phyloP scores from a whole-genome alignment of 345 rosid genomes.

The Hibiscus mutabilis region DNA sequence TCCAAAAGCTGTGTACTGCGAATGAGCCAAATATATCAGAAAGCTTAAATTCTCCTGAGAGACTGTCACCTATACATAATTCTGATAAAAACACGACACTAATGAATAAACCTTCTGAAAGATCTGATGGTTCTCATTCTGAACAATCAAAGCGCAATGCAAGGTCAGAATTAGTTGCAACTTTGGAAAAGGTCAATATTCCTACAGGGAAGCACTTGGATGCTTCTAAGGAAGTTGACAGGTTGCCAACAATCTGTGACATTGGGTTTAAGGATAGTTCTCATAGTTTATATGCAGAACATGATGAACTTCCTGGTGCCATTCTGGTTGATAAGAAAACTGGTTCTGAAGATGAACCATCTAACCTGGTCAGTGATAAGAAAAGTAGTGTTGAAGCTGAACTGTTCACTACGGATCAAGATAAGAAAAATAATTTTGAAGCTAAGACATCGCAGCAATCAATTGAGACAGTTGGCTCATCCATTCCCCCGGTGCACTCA shows the following conservation, averaged over 20 bases:
- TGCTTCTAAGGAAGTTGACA: slow-evolving; percentile 25
- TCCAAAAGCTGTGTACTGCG: slow-evolving; percentile 14
- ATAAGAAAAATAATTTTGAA: slow-evolving; percentile 21
- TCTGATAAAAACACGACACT: slow-evolving; percentile 6
- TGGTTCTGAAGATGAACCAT: slow-evolving; percentile 8
- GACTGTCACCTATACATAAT: slow-evolving; percentile 20
- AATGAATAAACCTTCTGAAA: slow-evolving; percentile 21
- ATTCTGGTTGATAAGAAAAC: slow-evolving; percentile 21
- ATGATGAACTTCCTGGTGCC: slow-evolving; percentile 19
- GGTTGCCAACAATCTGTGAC: slow-evolving; percentile 25
- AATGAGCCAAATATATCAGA: slow-evolving; percentile 23
- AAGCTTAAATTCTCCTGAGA: slow-evolving; percentile 20
- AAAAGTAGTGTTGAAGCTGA: slow-evolving; percentile 26
- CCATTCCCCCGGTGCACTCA: slow-evolving; percentile 19
- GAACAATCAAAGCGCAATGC: slow-evolving; percentile 17
- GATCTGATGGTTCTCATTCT: slow-evolving; percentile 14
- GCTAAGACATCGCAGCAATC: slow-evolving; percentile 14
- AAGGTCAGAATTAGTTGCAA: slow-evolving; percentile 2
- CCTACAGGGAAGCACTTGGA: slow-evolving; percentile 18
- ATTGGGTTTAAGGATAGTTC: slow-evolving; percentile 19
- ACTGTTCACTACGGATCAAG: slow-evolving; percentile 10
- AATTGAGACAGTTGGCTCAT: slow-evolving; percentile 24
- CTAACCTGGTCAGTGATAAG: slow-evolving; percentile 11
- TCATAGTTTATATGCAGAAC: slow-evolving; percentile 20
- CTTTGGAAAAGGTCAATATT: slow-evolving; percentile 13